Conservation (phyloP, 345 rosid species). For the Trapa bicornis region DNA sequence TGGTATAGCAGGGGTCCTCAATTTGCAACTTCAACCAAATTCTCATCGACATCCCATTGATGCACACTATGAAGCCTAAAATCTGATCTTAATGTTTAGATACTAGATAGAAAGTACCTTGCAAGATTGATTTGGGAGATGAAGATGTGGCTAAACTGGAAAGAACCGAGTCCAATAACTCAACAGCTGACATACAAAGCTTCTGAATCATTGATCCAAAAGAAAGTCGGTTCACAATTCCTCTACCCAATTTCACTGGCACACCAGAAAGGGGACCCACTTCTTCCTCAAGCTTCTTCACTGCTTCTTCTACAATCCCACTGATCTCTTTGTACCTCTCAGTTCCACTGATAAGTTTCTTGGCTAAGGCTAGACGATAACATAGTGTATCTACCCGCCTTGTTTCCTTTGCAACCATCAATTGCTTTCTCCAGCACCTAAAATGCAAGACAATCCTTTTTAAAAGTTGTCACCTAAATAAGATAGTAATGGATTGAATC, state of each 20-base stretch:
- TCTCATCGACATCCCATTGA: not conserved
- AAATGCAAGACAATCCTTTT: conserved; percentile 2
- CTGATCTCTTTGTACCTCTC: conserved; percentile 35
- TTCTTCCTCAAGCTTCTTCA: conserved; percentile 67
- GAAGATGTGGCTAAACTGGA: conserved; percentile 15
- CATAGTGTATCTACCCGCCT: conserved; percentile 79
- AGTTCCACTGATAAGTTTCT: conserved; percentile 56
- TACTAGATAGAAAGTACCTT: conserved; percentile 25
- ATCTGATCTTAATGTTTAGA: not conserved
- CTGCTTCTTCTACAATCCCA: conserved; percentile 59
- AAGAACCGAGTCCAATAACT: conserved; percentile 43
- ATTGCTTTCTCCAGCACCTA: conserved; percentile 92
- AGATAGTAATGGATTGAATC: too few species aligned
- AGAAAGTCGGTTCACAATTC: conserved; percentile 77
- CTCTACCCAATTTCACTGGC: conserved; percentile 79
- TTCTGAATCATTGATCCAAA: conserved; percentile 67
- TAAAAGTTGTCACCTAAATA: not conserved
- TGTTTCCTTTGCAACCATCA: conserved; percentile 59
- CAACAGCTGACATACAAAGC: conserved; percentile 55
- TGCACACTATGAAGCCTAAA: not conserved
- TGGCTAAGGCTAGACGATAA: conserved; percentile 69
- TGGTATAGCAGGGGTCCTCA: not conserved
- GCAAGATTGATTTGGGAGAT: conserved; percentile 12
- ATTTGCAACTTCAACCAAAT: not conserved
- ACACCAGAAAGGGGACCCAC: conserved; percentile 75